A percentile compares a stretch with the other conserved stretches of the same genome.
Evolutionary conservation across 495 filamentous ascomycete genomes (phyloP).

Genomic region (Xanthoparmelia taractica): DNA sequence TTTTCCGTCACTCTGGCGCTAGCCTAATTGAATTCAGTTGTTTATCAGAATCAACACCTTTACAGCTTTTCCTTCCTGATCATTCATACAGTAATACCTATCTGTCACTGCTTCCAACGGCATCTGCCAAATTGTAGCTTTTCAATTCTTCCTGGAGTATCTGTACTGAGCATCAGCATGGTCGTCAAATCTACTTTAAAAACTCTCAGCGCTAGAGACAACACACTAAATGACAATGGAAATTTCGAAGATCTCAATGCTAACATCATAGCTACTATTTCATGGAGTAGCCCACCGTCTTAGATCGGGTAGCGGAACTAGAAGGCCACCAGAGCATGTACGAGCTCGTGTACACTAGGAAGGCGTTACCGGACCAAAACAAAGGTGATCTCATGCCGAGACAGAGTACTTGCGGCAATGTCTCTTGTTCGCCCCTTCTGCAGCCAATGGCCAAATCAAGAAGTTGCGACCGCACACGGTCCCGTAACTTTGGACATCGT

Average conservation of each 20-base stretch:
- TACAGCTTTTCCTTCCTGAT: neutral
- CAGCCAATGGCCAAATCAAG: neutral
- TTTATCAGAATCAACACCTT: neutral
- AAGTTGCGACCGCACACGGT: neutral
- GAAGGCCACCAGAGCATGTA: neutral
- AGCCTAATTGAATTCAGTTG: neutral
- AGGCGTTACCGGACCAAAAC: neutral
- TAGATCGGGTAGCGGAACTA: too few relatives aligned
- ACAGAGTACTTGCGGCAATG: neutral
- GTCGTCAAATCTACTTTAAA: neutral
- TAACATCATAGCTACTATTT: too few relatives aligned
- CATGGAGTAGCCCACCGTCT: too few relatives aligned
- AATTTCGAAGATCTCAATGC: too few relatives aligned
- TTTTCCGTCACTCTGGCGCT: neutral
- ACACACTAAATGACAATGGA: neutral
- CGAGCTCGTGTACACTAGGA: neutral
- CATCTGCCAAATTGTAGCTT: neutral
- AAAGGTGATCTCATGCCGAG: neutral
- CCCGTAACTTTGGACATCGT: neutral
- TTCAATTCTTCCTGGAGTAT: neutral
- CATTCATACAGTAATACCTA: too few relatives aligned
- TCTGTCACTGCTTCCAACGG: neutral
- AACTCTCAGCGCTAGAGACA: neutral
- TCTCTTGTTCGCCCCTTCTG: neutral
- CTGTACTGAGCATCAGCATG: neutral